Evolutionary conservation across 805 yeast species (phyloP), one percentile per base, ranked within the genome.

Genomic region (Blastobotrys peoriensis): DNA sequence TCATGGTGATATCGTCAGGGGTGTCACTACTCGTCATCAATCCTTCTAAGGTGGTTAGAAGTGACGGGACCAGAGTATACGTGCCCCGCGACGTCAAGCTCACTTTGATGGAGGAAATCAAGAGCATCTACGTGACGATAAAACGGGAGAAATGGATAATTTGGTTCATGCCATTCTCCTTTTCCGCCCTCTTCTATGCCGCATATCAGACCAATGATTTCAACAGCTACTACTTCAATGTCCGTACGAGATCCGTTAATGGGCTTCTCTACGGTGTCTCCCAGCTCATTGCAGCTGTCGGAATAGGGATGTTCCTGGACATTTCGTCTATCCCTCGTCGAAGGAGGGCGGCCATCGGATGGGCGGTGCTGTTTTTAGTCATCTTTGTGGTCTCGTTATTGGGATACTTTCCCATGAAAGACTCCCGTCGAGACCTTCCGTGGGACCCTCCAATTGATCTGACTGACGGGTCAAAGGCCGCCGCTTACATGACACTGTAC

Each of bases 121-220:
- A 52, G n/a, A 72, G 65, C 36, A 62, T 75, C 52, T 55, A 56
- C 46, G 52, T 54, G 30, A 60, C 67, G 41, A 63, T 73, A 48
- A 57, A 53, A 40, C 52, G 49, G 16, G 72, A 72, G 52, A 74
- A 73, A 38, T 65, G 61, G 56, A 72, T 76, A 40, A 56, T 69
- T 39, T 59, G 71, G 25, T 52, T 76, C 59, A 70, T 78, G 67
- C 83, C 83, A 71, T 75, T 76, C 77, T 76, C 56, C 71, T 74
- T 51, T 69, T 75, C 82, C 22, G 77, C 77, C 66, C 77, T 77
- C 76, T 78, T 75, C 64, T 76, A 77, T 66, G 73, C 81, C 34
- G 41, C 39, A 15, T 78, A 78, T 59, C 81, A 78, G 61, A 75
- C 74, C 54, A 75, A 76, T 56, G 75, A 73, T 46, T 67, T 73